Conservation (phyloP, 495 filamentous ascomycete species). For the Bombardia bombarda region DNA sequence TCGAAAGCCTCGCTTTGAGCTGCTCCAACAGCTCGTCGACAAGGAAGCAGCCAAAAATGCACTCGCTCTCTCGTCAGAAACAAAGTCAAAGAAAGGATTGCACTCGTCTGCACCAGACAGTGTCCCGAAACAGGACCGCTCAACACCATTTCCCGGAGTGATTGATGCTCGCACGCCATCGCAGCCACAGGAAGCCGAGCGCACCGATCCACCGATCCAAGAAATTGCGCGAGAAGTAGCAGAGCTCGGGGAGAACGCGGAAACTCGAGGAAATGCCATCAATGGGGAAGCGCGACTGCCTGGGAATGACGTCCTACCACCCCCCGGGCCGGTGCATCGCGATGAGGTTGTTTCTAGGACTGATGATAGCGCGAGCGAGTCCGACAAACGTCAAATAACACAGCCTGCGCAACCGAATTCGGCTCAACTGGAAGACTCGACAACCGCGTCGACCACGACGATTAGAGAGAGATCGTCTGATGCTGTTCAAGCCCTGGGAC, state of each 20-base stretch:
- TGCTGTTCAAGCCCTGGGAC: background rate
- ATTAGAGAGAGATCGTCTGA: background rate
- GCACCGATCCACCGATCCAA: background rate
- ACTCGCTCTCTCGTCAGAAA: conserved; percentile 3
- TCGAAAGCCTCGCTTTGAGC: conserved; percentile 37
- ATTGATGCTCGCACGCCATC: background rate
- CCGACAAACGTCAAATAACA: too few species aligned
- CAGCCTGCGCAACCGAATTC: too few species aligned
- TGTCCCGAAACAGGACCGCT: background rate
- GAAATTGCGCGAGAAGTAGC: background rate
- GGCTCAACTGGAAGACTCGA: background rate
- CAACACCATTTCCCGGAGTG: background rate
- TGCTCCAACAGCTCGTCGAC: conserved; percentile 8
- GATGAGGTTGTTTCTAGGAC: too few species aligned
- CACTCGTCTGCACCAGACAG: background rate
- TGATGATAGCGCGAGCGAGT: too few species aligned
- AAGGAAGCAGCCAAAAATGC: conserved; percentile 15
- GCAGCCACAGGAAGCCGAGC: background rate
- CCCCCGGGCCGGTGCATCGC: background rate
- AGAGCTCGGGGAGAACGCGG: background rate
- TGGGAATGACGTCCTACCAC: background rate
- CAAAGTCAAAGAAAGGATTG: background rate
- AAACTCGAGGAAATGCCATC: background rate
- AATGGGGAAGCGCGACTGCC: background rate
- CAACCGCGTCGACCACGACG: background rate